Evolutionary conservation across 345 rosid genomes (phyloP), one percentile per base, ranked within the genome.

Genomic region (Hibiscus trionum): DNA sequence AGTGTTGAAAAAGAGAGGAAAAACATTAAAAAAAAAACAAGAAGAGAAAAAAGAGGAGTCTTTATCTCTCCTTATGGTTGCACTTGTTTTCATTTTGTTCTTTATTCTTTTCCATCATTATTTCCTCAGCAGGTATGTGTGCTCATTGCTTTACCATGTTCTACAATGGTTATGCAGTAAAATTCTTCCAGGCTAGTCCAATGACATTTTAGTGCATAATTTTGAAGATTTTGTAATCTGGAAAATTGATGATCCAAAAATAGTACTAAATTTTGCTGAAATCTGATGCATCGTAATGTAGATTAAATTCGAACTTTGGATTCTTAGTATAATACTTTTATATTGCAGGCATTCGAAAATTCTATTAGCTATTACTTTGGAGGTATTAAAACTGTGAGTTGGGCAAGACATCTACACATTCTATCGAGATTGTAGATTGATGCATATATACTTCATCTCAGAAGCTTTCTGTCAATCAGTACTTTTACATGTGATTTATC

Each of bases 311-410:
- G 31, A 24, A 47, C 17, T 29, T 27, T 46, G 56, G 35, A 16
- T 5, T 74, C 60, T 61, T 19, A 64, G 21, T 17, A 65, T 16
- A 17, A 0, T 17, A 27, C 47, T 73, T 71, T 73, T 58, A 11
- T 70, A 68, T 71, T 80, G 78, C 91, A 89, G 97, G 93, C 81
- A 62, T 86, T 88, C 82, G 75, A 86, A 80, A 39, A 88, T 78
- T 77, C 90, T 88, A 26, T 46, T 86, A 76, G 88, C 86, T 66
- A 88, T 88, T 86, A 83, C 62, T 35, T 87, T 57, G 58, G 71
- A 79, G 76, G 47, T 61, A 67, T 76, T 67, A 47, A 80, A 80
- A 66, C 77, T 75, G 55, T 68, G 60, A 47, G 60, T 70, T 57
- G 16, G 83, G 75, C 55, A 64, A 77, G 81, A 72, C 55, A 62